Conservation (phyloP, 208 protist genomes). For the Wallacemonas sp. region DNA sequence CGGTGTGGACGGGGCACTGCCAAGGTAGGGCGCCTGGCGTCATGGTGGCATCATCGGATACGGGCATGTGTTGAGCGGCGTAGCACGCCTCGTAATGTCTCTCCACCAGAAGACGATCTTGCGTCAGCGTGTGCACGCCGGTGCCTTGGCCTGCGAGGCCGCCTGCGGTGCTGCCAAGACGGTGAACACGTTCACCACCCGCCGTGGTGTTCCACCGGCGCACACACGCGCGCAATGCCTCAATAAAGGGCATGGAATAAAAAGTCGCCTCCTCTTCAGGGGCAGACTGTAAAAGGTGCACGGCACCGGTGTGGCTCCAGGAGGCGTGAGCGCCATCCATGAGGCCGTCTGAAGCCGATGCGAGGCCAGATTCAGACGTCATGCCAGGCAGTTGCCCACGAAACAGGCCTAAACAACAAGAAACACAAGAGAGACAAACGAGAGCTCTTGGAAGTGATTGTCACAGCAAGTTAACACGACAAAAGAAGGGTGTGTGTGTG, state of each 20-base stretch:
- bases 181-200: background rate
- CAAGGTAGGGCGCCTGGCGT: too few species aligned
- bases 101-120: constrained; percentile 29
- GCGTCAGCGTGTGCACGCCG: constrained; percentile 9
- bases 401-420: too few species aligned
- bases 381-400: too few species aligned
- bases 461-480: too few species aligned
- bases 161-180: background rate
- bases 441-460: too few species aligned
- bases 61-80: constrained; percentile 5
- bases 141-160: constrained; percentile 9
- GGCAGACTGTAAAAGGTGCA: constrained; percentile 26
- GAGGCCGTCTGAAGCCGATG: too few species aligned
- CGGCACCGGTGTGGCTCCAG: background rate
- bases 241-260: constrained; percentile 65
- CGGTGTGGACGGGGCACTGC: background rate
- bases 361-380: too few species aligned
- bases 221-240: constrained; percentile 47
- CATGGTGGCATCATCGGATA: background rate
- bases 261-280: constrained; percentile 58
- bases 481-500: too few species aligned
- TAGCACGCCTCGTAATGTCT: constrained; percentile 35
- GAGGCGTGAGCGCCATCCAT: background rate
- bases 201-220: constrained; percentile 7
- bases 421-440: too few species aligned